Evolutionary conservation across 495 filamentous ascomycete species (phyloP).

Genomic region (Aspergillus sclerotiicarbonarius): DNA sequence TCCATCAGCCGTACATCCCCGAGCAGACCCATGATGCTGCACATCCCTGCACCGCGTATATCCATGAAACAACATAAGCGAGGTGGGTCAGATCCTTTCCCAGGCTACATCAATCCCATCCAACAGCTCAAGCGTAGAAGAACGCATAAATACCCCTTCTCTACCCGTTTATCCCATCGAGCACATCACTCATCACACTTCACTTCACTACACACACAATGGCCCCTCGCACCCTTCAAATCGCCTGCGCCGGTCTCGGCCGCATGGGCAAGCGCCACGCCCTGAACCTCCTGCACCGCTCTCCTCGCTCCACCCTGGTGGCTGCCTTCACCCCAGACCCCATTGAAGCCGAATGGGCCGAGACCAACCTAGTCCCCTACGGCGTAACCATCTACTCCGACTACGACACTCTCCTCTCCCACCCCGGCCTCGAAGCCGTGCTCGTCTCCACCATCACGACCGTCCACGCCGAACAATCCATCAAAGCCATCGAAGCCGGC

Average conservation of each 20-base stretch:
- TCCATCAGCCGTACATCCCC: no score
- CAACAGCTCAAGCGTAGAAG: no score
- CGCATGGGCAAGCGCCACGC: conserved; percentile 58
- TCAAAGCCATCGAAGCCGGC: conserved; percentile 51
- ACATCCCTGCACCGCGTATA: no score
- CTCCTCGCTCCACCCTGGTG: conserved; percentile 49
- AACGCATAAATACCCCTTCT: no score
- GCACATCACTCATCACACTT: background rate
- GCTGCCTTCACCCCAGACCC: conserved; percentile 48
- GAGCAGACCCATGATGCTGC: no score
- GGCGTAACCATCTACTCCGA: conserved; percentile 46
- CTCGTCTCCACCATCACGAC: conserved; percentile 50
- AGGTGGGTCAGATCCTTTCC: no score
- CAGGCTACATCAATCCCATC: no score
- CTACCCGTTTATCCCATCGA: background rate
- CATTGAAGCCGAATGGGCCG: conserved; percentile 49
- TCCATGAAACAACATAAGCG: no score
- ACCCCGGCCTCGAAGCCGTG: conserved; percentile 49
- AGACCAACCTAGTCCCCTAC: conserved; percentile 40
- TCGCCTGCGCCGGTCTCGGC: conserved; percentile 52
- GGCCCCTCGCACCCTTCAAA: conserved; percentile 40
- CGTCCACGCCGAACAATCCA: conserved; percentile 54
- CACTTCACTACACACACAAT: conserved; percentile 26
- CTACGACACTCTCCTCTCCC: conserved; percentile 54
- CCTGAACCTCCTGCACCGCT: conserved; percentile 47